phyloP scores from a whole-genome alignment of 1,284 basidiomycete species.

The Inonotus hispidus region DNA sequence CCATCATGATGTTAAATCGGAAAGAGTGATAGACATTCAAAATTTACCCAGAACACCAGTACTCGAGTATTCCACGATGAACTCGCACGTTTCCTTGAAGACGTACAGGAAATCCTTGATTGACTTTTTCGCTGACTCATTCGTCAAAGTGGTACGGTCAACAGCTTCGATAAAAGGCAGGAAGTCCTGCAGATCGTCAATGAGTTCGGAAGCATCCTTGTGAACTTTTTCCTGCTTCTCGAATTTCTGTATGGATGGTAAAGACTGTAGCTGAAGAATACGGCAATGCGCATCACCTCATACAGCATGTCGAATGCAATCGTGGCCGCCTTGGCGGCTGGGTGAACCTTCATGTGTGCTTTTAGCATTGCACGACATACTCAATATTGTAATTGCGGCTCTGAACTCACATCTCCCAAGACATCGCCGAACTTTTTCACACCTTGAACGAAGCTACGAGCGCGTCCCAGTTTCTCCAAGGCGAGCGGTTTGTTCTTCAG shows the following conservation, averaged over 20 bases:
- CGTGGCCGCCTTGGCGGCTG: not conserved
- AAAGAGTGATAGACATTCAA: not conserved
- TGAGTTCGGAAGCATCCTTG: not conserved
- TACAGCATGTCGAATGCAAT: not conserved
- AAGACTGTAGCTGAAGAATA: not conserved
- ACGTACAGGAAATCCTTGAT: not conserved
- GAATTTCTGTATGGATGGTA: not conserved
- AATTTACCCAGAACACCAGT: not conserved
- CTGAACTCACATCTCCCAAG: not conserved
- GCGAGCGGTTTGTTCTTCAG: not conserved
- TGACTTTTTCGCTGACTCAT: not conserved
- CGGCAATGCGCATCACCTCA: not conserved
- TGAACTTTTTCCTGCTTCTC: not conserved
- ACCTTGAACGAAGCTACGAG: not conserved
- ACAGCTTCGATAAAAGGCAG: not conserved
- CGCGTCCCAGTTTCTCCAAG: not conserved
- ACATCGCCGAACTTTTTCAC: not conserved
- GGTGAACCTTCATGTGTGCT: not conserved
- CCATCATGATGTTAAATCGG: not conserved
- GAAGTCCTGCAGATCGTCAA: not conserved
- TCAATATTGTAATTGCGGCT: not conserved
- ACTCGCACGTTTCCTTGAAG: not conserved
- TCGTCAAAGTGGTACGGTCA: not conserved
- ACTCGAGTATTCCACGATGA: not conserved
- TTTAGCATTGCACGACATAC: not conserved